Evolutionary conservation across 495 filamentous ascomycete genomes (phyloP), one percentile per base, ranked within the genome.

Genomic region (Staphylotrichum tortipilum): DNA sequence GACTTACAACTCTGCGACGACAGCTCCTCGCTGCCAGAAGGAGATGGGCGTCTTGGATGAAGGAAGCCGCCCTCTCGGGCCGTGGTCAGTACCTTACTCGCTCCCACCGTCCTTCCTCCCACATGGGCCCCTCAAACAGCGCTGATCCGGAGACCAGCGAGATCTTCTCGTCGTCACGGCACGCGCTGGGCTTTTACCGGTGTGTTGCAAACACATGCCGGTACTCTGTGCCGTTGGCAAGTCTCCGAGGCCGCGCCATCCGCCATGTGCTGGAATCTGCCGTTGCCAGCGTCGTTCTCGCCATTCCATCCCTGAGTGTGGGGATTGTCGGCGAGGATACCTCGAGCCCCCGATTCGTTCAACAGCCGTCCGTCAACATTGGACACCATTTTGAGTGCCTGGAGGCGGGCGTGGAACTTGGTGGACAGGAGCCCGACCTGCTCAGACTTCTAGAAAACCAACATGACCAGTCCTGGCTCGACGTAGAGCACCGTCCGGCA

Each of bases 131-230:
- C n/a, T n/a, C n/a, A n/a, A n/a, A n/a, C n/a, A n/a, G n/a, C n/a
- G 24, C 31, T 47, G 28, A 52, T 29, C 0, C 9, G 2, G 15
- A 5, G 6, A 18, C 8, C 41, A 65, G 62, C 34, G 62, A 65
- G 31, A 40, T 49, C 14, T 63, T 44, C 49, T 65, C 62, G 10
- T 49, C 60, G 3, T 55, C 67, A 29, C 52, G 66, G 47, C 56
- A 60, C 22, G 53, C 54, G 3, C 33, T 69, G 15, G 60, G 56
- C 23, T 54, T 69, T 14, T 67, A 69, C 50, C 47, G 52, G 22
- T 61, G 59, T 47, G 62, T 67, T 0, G 58, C 65, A 44, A 58
- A 67, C 14, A 64, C 61, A 3, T 64, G 60, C 42, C 61, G 63
- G 10, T 69, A 63, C 38, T 14, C 47, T 15, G 47, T 65, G 7